Evolutionary conservation across 208 protist species (phyloP).

Genomic region (Wallacemonas sp.): DNA sequence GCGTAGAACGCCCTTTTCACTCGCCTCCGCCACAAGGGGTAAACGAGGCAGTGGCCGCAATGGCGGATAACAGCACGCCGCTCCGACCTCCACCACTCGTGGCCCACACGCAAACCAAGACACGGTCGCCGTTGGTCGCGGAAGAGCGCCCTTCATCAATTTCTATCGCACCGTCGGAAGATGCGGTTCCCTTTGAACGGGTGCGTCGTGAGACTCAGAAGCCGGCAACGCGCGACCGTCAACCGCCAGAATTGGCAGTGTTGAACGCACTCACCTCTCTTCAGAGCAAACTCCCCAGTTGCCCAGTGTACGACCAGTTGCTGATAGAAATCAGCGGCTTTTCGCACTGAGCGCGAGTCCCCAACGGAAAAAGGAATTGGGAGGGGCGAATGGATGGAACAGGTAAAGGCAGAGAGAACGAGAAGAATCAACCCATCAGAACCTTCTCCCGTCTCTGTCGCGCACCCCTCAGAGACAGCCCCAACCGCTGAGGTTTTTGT

Average conservation of each 20-base stretch:
- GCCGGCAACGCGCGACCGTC: background rate
- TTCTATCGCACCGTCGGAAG: background rate
- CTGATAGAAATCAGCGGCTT: background rate
- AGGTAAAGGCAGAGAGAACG: too few species aligned
- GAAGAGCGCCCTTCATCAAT: background rate
- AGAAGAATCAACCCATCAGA: too few species aligned
- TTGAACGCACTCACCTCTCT: background rate
- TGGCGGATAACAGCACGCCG: background rate
- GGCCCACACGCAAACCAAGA: slow-evolving; percentile 14
- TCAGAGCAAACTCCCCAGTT: background rate
- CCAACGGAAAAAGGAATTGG: too few species aligned
- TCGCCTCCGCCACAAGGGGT: background rate
- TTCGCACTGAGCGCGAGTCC: background rate
- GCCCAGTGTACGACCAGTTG: background rate
- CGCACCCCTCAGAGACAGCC: too few species aligned
- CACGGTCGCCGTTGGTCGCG: background rate
- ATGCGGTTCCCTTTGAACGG: background rate
- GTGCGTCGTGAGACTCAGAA: slow-evolving; percentile 4
- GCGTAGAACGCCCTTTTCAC: background rate
- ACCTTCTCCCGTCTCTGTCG: too few species aligned
- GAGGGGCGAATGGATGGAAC: too few species aligned
- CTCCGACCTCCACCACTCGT: slow-evolving; percentile 6
- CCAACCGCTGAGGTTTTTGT: too few species aligned
- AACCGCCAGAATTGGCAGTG: background rate
- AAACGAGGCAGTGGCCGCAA: background rate